A percentile compares a stretch with the other conserved stretches of the same genome.
These are phyloP conservation scores for Xylaria sp. DNA, from an alignment of 495 filamentous ascomycete species.

Conservation along the genomic window DNA sequence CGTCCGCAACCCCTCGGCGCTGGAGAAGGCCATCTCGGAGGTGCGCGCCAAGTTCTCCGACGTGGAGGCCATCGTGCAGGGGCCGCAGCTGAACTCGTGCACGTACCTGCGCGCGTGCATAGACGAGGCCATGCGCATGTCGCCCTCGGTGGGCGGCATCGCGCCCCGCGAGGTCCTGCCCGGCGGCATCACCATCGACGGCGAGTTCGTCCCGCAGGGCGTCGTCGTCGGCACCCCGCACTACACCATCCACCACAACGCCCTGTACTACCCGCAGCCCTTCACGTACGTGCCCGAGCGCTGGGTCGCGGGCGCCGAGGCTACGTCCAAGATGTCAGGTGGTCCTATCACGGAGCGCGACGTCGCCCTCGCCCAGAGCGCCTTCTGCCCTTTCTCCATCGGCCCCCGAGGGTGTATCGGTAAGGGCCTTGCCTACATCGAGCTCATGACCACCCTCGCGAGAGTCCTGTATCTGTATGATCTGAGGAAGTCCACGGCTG, in stretches of 20 bases:
- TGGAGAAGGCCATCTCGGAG: slow-evolving; percentile 57
- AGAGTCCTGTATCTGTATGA: slow-evolving; percentile 58
- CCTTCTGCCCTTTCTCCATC: slow-evolving; percentile 65
- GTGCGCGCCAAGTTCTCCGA: slow-evolving; percentile 56
- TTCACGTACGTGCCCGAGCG: slow-evolving; percentile 62
- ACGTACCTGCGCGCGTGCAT: slow-evolving; percentile 67
- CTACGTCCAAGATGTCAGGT: slow-evolving; percentile 29
- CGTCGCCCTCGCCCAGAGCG: slow-evolving; percentile 53
- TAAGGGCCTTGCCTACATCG: slow-evolving; percentile 62
- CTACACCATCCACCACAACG: slow-evolving; percentile 65
- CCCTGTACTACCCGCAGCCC: slow-evolving; percentile 58
- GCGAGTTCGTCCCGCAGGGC: slow-evolving; percentile 59
- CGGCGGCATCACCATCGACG: slow-evolving; percentile 66
- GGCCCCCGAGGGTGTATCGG: slow-evolving; percentile 66
- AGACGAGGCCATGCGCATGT: slow-evolving; percentile 76
- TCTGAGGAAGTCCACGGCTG: slow-evolving; percentile 47
- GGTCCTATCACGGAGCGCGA: slow-evolving; percentile 40
- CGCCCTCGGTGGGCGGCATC: slow-evolving; percentile 67
- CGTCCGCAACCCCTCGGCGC: slow-evolving; percentile 58
- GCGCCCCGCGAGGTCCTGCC: slow-evolving; percentile 67
- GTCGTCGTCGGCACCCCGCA: slow-evolving; percentile 60
- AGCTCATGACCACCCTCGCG: slow-evolving; percentile 58
- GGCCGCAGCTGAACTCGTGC: slow-evolving; percentile 60
- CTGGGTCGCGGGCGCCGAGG: slow-evolving; percentile 51
- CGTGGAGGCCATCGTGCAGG: slow-evolving; percentile 60